A percentile compares a stretch with the other conserved stretches of the same genome.
phyloP scores from a whole-genome alignment of 164 flowering plant genomes.

The Magnolia sinica region DNA sequence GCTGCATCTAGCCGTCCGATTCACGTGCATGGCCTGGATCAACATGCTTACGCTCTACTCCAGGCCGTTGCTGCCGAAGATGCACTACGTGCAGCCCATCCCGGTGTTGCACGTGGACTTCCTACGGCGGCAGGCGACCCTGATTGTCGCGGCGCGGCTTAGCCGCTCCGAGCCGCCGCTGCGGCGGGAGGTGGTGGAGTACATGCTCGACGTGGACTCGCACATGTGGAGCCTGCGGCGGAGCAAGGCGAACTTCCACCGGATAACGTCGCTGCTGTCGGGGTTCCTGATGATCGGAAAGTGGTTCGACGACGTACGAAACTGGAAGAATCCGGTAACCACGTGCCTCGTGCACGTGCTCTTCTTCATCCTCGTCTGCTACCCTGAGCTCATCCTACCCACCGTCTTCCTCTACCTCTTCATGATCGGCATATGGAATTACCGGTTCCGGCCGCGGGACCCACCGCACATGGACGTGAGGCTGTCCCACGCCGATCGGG shows the following conservation, averaged over 20 bases:
- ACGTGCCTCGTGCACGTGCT: slow-evolving; percentile 63
- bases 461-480: slow-evolving; percentile 73
- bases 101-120: slow-evolving; percentile 47
- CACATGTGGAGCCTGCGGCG: slow-evolving; percentile 75
- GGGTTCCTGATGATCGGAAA: slow-evolving; percentile 38
- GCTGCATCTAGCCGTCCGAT: slow-evolving; percentile 67
- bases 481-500: slow-evolving; percentile 53
- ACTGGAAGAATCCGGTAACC: slow-evolving; percentile 74
- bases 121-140: slow-evolving; percentile 71
- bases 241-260: slow-evolving; percentile 69
- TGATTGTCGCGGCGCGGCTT: slow-evolving; percentile 61
- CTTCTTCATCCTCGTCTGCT: slow-evolving; percentile 69
- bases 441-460: slow-evolving; percentile 64
- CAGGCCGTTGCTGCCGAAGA: slow-evolving; percentile 73
- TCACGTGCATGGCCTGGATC: slow-evolving; percentile 73
- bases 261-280: slow-evolving; percentile 57
- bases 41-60: slow-evolving; percentile 73
- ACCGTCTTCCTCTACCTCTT: slow-evolving; percentile 77
- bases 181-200: slow-evolving; percentile 61
- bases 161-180: slow-evolving; percentile 79
- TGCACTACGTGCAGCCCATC: slow-evolving; percentile 78
- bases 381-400: slow-evolving; percentile 77
- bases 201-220: slow-evolving; percentile 72
- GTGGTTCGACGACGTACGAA: slow-evolving; percentile 54
- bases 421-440: slow-evolving; percentile 79